phyloP scores from a whole-genome alignment of 2,329 filamentous ascomycete species.

The Monosporascus sp. region DNA sequence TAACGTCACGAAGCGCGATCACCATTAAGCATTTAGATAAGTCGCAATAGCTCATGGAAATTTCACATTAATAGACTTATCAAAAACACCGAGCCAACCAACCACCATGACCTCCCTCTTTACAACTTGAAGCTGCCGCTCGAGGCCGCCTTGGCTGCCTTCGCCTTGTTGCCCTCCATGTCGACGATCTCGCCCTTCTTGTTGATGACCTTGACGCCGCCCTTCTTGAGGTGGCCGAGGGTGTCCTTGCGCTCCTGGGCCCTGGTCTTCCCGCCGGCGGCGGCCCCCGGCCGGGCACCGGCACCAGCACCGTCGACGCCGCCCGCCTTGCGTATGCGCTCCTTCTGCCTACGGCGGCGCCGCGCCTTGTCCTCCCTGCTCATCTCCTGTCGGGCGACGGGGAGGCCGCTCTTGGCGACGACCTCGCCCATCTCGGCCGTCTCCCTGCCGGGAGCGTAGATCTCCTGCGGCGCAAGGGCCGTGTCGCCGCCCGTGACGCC shows the following conservation, averaged over 20 bases:
- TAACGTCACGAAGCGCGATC: too few species aligned
- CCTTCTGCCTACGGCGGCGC: conserved; percentile 75
- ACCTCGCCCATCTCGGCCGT: conserved; percentile 63
- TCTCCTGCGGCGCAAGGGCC: conserved; percentile 86
- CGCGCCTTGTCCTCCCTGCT: conserved; percentile 77
- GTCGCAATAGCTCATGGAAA: not conserved
- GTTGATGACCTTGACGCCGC: conserved; percentile 86
- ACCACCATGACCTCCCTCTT: not conserved
- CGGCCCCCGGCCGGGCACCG: conserved; percentile 17
- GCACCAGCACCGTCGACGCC: conserved; percentile 25
- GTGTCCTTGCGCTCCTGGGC: conserved; percentile 47
- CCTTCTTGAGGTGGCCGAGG: conserved; percentile 48
- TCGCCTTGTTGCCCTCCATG: conserved; percentile 73
- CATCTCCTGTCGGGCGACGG: conserved; percentile 80
- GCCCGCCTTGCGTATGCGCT: conserved; percentile 68
- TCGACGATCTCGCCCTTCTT: conserved; percentile 82
- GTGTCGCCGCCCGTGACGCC: conserved; percentile 63
- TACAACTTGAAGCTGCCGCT: conserved; percentile 59
- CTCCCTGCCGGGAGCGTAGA: conserved; percentile 76
- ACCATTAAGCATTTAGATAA: too few species aligned
- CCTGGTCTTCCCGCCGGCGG: conserved; percentile 36
- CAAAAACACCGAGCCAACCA: not conserved
- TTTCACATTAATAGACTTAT: not conserved
- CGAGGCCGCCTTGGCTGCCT: conserved; percentile 42
- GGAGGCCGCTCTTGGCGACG: conserved; percentile 68